Evolutionary conservation across 371 early-diverging fungal genomes (phyloP), one percentile per base, ranked within the genome.

Genomic region (Phascolomyces articulosus): DNA sequence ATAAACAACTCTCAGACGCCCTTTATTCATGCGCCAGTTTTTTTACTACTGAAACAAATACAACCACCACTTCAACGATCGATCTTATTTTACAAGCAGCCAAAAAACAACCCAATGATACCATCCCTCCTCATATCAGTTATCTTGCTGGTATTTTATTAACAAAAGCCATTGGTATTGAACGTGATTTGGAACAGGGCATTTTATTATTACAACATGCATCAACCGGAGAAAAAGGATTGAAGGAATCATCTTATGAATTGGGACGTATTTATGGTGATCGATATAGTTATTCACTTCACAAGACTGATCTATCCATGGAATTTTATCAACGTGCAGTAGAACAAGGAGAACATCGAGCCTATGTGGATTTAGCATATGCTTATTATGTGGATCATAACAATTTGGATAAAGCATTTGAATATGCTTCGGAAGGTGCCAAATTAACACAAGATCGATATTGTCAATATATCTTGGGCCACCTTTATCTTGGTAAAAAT

Each of bases 401-500:
- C 4, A 65, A 68, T 10, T 61, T 68, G 20, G 78, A 75, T 15
- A 72, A 74, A 53, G 80, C 82, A 0, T 70, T 74, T 26, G 55
- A 67, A 1, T 76, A 76, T 64, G 82, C 82, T 1, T 64, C 56
- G 13, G 64, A 71, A 40, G 82, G 82, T 2, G 77, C 80, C 11
- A 23, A 68, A 27, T 18, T 40, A 16, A 59, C 69, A 7, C 71
- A 72, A 21, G 82, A 81, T 40, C 74, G 74, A 15, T 81, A 77
- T 23, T 81, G 82, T 49, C 82, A 81, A 34, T 81, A 81, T 21
- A 74, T 81, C 48, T 58, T 76, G 34, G 78, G 82, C 8, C 71
- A 74, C 40, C 55, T 80, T 1, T 74, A 69, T 44, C 70, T 73
- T 10, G 72, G 73, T 0, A 57, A 67, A 29, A 71, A 77, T 0